Conservation (phyloP, 495 filamentous ascomycete genomes). For the Amphirosellinia nigrospora region DNA sequence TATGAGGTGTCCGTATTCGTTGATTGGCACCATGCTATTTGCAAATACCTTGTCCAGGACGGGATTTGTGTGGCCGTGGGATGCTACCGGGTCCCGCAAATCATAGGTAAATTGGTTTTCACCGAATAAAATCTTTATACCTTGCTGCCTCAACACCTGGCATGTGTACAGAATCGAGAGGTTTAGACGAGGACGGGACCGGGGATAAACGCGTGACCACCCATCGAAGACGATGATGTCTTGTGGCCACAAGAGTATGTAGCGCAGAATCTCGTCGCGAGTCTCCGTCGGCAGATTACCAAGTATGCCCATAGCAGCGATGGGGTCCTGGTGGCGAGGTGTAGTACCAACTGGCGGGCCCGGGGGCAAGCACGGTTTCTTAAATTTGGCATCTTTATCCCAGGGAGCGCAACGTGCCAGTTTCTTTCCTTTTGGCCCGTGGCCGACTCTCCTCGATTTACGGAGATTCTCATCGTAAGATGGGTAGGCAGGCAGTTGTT, state of each 20-base stretch:
- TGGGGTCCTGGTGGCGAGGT: background rate
- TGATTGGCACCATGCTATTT: conserved; percentile 37
- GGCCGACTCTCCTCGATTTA: background rate
- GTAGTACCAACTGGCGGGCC: background rate
- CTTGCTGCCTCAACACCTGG: conserved; percentile 36
- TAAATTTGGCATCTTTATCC: conserved; percentile 16
- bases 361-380: conserved; percentile 18
- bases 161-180: conserved; percentile 42
- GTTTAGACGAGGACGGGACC: conserved; percentile 31
- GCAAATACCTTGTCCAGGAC: conserved; percentile 2
- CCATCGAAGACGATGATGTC: conserved; percentile 43
- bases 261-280: conserved; percentile 43
- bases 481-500: background rate
- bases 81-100: conserved; percentile 41
- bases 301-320: conserved; percentile 15
- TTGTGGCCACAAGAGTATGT: conserved; percentile 40
- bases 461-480: background rate
- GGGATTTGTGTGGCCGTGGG: background rate
- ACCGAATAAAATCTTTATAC: conserved; percentile 44
- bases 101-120: conserved; percentile 49
- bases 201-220: conserved; percentile 42
- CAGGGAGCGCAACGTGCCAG: conserved; percentile 15
- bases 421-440: background rate
- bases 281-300: conserved; percentile 39
- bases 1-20: conserved; percentile 45